Conservation (phyloP, 306 rosid genomes). For the Biancaea sappan region DNA sequence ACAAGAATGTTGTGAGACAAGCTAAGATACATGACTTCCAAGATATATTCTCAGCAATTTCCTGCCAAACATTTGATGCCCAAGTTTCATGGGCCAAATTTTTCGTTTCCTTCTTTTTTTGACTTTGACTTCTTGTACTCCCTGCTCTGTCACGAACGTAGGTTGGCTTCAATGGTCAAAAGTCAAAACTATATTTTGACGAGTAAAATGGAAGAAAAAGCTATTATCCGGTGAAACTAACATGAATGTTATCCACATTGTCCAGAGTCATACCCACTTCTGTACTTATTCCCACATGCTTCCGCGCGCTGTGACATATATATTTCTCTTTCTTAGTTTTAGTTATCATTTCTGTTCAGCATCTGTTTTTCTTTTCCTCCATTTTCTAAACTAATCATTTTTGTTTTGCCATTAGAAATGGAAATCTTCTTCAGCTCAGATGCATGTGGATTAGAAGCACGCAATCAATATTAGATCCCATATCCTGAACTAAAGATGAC, state of each 20-base stretch:
- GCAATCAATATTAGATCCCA: background rate
- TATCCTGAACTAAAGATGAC: background rate
- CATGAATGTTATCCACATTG: slow-evolving; percentile 8
- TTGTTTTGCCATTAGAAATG: background rate
- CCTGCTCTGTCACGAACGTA: background rate
- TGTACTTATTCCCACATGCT: slow-evolving; percentile 17
- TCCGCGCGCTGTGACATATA: background rate
- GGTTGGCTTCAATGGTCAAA: slow-evolving; percentile 42
- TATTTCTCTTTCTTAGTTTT: background rate
- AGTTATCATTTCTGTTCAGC: background rate
- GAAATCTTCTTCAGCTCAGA: background rate
- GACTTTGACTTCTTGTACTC: slow-evolving; percentile 2
- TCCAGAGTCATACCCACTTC: slow-evolving; percentile 47
- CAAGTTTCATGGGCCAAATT: background rate
- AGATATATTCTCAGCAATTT: slow-evolving; percentile 9
- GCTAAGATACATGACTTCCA: background rate
- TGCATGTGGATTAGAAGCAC: background rate
- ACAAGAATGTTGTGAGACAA: background rate
- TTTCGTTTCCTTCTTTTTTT: background rate
- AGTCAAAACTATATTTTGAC: slow-evolving; percentile 45
- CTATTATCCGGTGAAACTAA: slow-evolving; percentile 44
- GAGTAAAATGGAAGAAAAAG: slow-evolving; percentile 39
- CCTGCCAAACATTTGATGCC: slow-evolving; percentile 5
- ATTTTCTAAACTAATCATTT: background rate
- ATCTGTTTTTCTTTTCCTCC: background rate